Evolutionary conservation across 805 yeast species (phyloP), one percentile per base, ranked within the genome.

Genomic region (Komagataella ulmi): DNA sequence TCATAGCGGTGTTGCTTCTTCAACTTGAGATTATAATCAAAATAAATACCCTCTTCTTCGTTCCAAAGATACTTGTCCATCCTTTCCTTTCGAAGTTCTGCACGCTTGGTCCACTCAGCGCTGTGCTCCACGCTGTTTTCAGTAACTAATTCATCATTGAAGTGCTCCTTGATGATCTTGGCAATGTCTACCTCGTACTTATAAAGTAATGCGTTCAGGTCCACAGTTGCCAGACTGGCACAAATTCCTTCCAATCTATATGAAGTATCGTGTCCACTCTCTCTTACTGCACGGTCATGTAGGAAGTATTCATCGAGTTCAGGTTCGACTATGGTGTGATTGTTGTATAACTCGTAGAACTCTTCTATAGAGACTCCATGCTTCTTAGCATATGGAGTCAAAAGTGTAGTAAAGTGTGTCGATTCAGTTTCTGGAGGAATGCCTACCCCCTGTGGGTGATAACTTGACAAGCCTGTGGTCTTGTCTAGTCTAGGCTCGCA

Each of bases 371-470:
- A 51, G 7, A 81, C 61, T 2, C 73, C 65, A 61, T 86, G 70
- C 63, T 87, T 88, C 49, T 75, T 67, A 44, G 85, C 81, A 61
- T 77, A 88, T 2, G 91, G 89, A 50, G 66, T 61, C 57, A 91
- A 70, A 10, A 89, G 75, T 2, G 84, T 74, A 57, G 79, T 77
- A 61, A 91, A 91, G 69, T 93, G 99, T 1, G 88, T 80, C 0
- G 89, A 73, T 65, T 91, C 99, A 0, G 97, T 90, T 64, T 91
- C 99, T 5, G 97, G 97, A 4, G 99, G 98, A 46, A 91, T 80
- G n/a, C 98, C 97, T 24, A 76, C 55, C 18, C 97, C 97, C 51
- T 79, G 84, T 0, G 98, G 97, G 59, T 86, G 88, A 64, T 88
- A 91, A 56, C 95, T 80, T 0, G 97, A 89, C 48, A 91, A 71